phyloP scores from a whole-genome alignment of 139 green algal species.

The Coelastrella sp. region DNA sequence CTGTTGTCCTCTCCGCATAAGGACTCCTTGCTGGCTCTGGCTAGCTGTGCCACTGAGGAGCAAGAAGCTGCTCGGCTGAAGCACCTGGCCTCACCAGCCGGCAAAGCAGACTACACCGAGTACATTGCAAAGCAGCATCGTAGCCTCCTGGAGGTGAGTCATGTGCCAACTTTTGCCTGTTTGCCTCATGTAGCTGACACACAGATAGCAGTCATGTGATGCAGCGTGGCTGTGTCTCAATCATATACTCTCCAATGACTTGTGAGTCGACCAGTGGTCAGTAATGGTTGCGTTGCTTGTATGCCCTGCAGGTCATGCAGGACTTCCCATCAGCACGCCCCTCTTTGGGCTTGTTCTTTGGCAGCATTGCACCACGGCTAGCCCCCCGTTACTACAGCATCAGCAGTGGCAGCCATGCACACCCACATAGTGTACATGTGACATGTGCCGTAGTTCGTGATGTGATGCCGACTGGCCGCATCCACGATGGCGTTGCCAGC shows the following conservation, averaged over 20 bases:
- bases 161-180: neutral
- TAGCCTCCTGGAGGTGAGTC: constrained; percentile 55
- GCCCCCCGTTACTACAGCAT: constrained; percentile 94
- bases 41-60: constrained; percentile 72
- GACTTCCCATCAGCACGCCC: constrained; percentile 87
- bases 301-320: constrained; percentile 85
- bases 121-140: constrained; percentile 70
- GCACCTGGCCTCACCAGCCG: constrained; percentile 72
- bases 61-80: constrained; percentile 64
- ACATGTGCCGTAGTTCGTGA: constrained; percentile 85
- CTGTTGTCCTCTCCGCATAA: constrained; percentile 82
- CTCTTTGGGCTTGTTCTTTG: constrained; percentile 91
- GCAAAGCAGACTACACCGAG: constrained; percentile 76
- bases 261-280: too few relatives aligned
- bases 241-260: too few relatives aligned
- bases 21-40: constrained; percentile 79
- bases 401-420: constrained; percentile 72
- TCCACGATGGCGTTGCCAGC: constrained; percentile 84
- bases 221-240: too few relatives aligned
- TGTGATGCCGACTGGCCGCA: constrained; percentile 71
- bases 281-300: too few relatives aligned
- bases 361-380: constrained; percentile 82
- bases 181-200: neutral
- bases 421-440: constrained; percentile 79
- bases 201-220: neutral